Percentiles rank a stretch among this genome's conserved stretches.
Conservation (phyloP, 1,139 yeast genomes). For the Groenewaldozyma sp. region DNA sequence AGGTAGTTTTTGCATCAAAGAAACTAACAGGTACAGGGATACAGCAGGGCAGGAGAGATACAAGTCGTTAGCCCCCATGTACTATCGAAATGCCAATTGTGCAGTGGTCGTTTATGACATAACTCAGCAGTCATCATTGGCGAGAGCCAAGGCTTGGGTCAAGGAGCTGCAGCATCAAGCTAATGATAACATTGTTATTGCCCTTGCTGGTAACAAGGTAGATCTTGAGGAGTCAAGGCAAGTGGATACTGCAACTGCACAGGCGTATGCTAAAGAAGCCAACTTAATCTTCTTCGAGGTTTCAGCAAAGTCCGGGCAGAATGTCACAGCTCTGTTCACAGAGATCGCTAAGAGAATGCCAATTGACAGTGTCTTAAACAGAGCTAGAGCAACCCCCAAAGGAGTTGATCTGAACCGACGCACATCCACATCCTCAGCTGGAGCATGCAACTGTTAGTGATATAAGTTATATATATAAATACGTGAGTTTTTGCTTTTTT, state of each 20-base stretch:
- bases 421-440: constrained; percentile 15
- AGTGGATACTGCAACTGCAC: constrained; percentile 46
- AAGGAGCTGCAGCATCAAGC: constrained; percentile 91
- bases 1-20: not conserved
- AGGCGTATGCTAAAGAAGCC: constrained; percentile 58
- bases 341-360: constrained; percentile 53
- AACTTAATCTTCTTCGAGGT: constrained; percentile 81
- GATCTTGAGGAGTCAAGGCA: constrained; percentile 51
- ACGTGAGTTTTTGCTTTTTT: too few relatives aligned
- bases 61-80: constrained; percentile 84
- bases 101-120: constrained; percentile 80
- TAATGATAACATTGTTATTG: constrained; percentile 70
- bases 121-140: constrained; percentile 57
- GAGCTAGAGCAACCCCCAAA: constrained; percentile 24
- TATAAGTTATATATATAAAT: too few relatives aligned
- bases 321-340: constrained; percentile 71
- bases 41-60: constrained; percentile 93
- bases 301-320: constrained; percentile 85
- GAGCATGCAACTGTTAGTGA: constrained; percentile 26
- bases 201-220: constrained; percentile 72
- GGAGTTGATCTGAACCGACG: constrained; percentile 28
- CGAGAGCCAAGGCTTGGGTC: constrained; percentile 92
- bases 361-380: constrained; percentile 26
- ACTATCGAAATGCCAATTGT: constrained; percentile 79
- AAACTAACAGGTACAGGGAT: constrained; percentile 47